phyloP scores from a whole-genome alignment of 2,329 filamentous ascomycete species.

The Cladophialophora exuberans region DNA sequence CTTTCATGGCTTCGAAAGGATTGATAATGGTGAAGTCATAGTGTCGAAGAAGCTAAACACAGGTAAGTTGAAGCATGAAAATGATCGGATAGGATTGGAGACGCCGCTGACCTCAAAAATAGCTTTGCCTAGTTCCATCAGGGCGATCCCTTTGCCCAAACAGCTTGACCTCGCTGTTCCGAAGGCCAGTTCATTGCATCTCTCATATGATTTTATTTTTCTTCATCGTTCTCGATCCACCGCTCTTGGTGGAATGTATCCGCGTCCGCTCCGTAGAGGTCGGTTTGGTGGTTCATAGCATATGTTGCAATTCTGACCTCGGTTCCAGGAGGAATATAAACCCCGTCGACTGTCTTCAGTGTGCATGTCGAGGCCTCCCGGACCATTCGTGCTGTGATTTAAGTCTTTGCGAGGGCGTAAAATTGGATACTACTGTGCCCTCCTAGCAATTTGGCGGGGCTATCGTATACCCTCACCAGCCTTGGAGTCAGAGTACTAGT shows the following conservation, averaged over 20 bases:
- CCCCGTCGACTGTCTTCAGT: neutral
- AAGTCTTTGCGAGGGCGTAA: too few species aligned
- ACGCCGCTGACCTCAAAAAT: neutral
- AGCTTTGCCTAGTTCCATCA: slow-evolving; percentile 55
- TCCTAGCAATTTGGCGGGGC: too few species aligned
- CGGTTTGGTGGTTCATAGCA: slow-evolving; percentile 42
- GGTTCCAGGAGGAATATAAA: neutral
- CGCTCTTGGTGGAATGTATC: slow-evolving; percentile 53
- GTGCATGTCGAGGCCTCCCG: too few species aligned
- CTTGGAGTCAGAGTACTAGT: too few species aligned
- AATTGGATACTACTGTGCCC: too few species aligned
- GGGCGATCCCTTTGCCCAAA: slow-evolving; percentile 52
- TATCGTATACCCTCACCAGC: too few species aligned
- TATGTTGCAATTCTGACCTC: slow-evolving; percentile 26
- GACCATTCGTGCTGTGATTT: too few species aligned
- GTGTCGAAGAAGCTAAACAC: neutral
- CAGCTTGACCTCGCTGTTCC: slow-evolving; percentile 51
- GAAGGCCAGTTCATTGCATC: slow-evolving; percentile 50
- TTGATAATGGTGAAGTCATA: slow-evolving; percentile 1
- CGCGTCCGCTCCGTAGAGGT: slow-evolving; percentile 46
- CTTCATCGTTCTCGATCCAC: slow-evolving; percentile 49
- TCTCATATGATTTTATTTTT: slow-evolving; percentile 43
- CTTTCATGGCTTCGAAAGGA: slow-evolving; percentile 1
- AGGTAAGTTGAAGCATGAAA: neutral
- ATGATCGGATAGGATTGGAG: neutral